A percentile compares a stretch with the other conserved stretches of the same genome.
These are phyloP conservation scores for Cutaneotrichosporon mucoides DNA, from an alignment of 1,284 basidiomycete species.

Conservation along the genomic window DNA sequence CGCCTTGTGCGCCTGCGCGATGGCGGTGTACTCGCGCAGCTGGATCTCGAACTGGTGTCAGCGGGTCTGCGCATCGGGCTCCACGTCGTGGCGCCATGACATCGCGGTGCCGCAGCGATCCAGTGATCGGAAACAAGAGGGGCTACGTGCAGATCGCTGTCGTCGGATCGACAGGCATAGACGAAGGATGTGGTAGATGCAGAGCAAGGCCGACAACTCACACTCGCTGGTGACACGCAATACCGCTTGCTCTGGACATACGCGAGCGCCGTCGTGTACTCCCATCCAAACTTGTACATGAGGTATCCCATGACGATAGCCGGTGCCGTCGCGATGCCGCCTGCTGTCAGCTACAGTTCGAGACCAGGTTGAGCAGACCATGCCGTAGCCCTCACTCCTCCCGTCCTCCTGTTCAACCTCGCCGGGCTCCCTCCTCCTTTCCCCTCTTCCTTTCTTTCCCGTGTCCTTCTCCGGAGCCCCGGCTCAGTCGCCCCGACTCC, in stretches of 20 bases:
- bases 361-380: too few species aligned
- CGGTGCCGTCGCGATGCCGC: conserved; percentile 80
- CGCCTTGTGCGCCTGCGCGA: conserved; percentile 53
- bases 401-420: too few species aligned
- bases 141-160: too few species aligned
- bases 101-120: not conserved
- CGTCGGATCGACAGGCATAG: not conserved
- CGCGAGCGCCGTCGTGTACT: conserved; percentile 72
- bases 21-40: conserved; percentile 87
- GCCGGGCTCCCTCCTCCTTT: too few species aligned
- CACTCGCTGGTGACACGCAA: conserved; percentile 79
- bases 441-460: too few species aligned
- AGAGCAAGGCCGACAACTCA: conserved; percentile 24
- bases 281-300: conserved; percentile 73
- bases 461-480: too few species aligned
- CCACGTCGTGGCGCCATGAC: not conserved
- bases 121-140: not conserved
- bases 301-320: conserved; percentile 88
- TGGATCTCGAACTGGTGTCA: conserved; percentile 68
- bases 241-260: conserved; percentile 84
- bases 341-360: conserved; percentile 48
- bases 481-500: too few species aligned
- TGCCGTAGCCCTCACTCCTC: too few species aligned
- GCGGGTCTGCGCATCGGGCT: not conserved
- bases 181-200: not conserved